Evolutionary conservation across 371 early-diverging fungal species (phyloP), one percentile per base, ranked within the genome.

Genomic region (Mortierella polycephala): DNA sequence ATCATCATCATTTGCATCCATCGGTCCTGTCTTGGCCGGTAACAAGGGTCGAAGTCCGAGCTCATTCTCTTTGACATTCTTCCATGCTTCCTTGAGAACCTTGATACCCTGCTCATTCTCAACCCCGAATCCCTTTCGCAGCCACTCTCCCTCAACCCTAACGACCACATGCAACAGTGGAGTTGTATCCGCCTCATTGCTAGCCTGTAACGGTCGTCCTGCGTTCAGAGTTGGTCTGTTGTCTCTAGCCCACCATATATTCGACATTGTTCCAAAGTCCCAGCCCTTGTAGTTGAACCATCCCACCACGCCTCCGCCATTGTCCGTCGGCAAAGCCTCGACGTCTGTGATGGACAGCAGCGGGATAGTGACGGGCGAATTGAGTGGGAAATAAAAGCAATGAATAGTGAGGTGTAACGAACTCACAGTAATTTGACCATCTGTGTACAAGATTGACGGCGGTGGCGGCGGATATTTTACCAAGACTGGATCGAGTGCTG

Each of bases 241-340:
- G 47, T 76, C 77, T 13, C 77, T 64, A 0, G 77, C 77, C 77
- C 77, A 76, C 77, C 77, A 76, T 39, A 76, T 68, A 23, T 76
- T 72, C 9, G 72, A 59, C 52, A 76, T 18, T 6, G 71, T 60
- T 0, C 67, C 21, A 21, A 62, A 47, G 6, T 74, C 69, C 73
- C 80, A 73, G 42, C 66, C 73, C 57, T 79, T 72, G 57, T 79
- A 79, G 51, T 79, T 79, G 39, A 67, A 60, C 80, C 80, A 79
- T 23, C 72, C 55, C 14, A 63, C 50, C 21, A 73, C 56, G 6
- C 79, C 67, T 12, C 64, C 67, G 47, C 57, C 30, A 37, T 57
- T 54, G 13, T 57, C 62, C 8, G 62, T n/a, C 0, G 49, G 59
- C 14, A 69, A 49, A 0, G 73, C 59, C 40, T 73, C 73, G 9